Conservation (phyloP, 495 filamentous ascomycete species). For the Extremus antarcticus region DNA sequence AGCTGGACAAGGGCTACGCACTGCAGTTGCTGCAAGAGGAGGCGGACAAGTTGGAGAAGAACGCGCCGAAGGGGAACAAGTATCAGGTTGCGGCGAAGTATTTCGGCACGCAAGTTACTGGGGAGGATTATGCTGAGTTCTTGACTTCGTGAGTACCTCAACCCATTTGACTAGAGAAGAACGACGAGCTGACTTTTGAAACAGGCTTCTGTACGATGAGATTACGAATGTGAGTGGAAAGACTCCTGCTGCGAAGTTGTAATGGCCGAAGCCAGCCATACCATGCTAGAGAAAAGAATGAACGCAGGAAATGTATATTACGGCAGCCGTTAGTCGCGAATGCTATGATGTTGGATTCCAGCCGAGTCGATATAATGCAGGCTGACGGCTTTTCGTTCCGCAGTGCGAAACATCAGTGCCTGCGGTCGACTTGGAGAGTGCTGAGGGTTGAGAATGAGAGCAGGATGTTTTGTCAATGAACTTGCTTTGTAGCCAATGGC, state of each 20-base stretch:
- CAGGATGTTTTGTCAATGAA: too few relatives aligned
- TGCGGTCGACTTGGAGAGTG: constrained; percentile 1
- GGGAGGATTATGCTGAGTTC: constrained; percentile 96
- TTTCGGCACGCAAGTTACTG: constrained; percentile 85
- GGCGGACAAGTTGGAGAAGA: constrained; percentile 59
- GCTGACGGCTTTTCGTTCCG: constrained; percentile 2
- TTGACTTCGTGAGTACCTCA: constrained; percentile 57
- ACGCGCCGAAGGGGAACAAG: constrained; percentile 83
- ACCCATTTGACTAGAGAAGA: not conserved
- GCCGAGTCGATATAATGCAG: not conserved
- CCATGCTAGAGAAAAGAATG: too few relatives aligned
- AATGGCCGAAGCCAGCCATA: too few relatives aligned
- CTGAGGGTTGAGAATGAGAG: not conserved
- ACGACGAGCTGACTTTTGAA: constrained; percentile 15
- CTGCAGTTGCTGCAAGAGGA: constrained; percentile 80
- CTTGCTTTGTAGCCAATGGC: too few relatives aligned
- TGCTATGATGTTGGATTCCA: not conserved
- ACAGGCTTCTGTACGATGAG: constrained; percentile 83
- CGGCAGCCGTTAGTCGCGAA: not conserved
- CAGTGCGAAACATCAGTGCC: constrained; percentile 4
- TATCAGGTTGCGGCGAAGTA: constrained; percentile 84
- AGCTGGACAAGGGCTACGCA: constrained; percentile 82
- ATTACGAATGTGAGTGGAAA: constrained; percentile 66
- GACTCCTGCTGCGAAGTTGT: constrained; percentile 67
- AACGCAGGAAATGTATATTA: too few relatives aligned